Evolutionary conservation across 2,329 filamentous ascomycete genomes (phyloP), one percentile per base, ranked within the genome.

Genomic region (Pseudogymnoascus verrucosus): DNA sequence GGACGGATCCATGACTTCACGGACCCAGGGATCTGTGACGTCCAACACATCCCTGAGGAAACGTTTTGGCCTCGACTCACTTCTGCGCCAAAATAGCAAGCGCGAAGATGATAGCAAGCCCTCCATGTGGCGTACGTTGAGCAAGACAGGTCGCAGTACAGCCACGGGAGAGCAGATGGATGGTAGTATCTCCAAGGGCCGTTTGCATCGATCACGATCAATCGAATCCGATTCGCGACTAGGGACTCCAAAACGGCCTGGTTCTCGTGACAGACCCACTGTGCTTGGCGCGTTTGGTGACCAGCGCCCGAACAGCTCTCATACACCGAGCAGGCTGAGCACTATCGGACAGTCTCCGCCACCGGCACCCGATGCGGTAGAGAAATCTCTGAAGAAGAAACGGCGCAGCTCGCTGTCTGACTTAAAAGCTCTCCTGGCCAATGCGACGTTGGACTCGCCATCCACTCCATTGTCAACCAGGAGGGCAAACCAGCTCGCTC

Each of bases 381-480:
- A 51, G 64, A 78, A 73, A 67, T 74, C 75, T n/a, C 76, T 79
- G 51, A 87, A 84, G 73, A 93, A 88, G 78, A 97, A 96, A 78
- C 84, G 93, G 63, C 87, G 93, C 73, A 97, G 93, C 76, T 97
- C 93, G 26, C 78, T 98, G 44, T 96, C 93, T 4, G 93, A 98
- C 74, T 80, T 98, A 59, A 89, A 86, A 68, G 82, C 79, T 63
- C 78, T 90, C 16, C 87, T 93, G 76, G 82, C 81, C 42, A 81
- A 84, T 63, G 80, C 87, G 7, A 82, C 79, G 10, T 75, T 88
- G 0, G 78, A 76, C 14, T 70, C 79, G 74, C 71, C 76, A 68
- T 75, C 77, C 31, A 68, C 74, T 64, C 73, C 75, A 10, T 65
- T 67, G 11, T 60, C 68, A 7, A 62, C 66, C 10, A 57, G 47